Evolutionary conservation across 805 yeast genomes (phyloP), one percentile per base, ranked within the genome.

Genomic region (Wickerhamiella lipophila): DNA sequence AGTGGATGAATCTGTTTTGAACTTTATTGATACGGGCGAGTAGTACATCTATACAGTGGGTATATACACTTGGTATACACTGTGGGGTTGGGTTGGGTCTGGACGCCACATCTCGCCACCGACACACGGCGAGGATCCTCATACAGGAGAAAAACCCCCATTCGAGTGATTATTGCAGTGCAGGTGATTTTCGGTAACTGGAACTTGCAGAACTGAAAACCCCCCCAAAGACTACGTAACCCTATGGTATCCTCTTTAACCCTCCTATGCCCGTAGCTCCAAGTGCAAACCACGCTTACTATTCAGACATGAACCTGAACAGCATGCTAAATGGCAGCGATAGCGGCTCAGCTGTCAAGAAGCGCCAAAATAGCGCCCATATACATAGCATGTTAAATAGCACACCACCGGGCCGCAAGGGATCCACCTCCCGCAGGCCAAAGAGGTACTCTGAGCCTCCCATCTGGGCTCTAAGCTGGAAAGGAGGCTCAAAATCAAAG

Each of bases 241-340:
- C 32, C n/a, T 11, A 11, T 29, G 13, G 11, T 29, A n/a, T n/a
- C n/a, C 11, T 32, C 15, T 15, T 15, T 32, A 15, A 3, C 38
- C 19, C 6, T 32, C 5, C 19, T 6, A 32, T 16, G 21, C 38
- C 38, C 11, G 15, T n/a, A 15, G 19, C 38, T 32, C 38, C 38
- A 7, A 15, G 21, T 32, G 38, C 38, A 16, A 32, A 32, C 38
- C 19, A 32, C 38, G 38, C 38, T 32, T 32, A 32, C 38, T 32
- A 38, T 38, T 38, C 27, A 38, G 25, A 15, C 43, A 44, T 44
- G 47, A 44, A 44, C 41, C 41, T 44, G 22, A 34, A 44, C 32
- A 22, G 32, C n/a, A 44, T 44, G 47, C 41, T 44, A 2, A 44
- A 44, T 25, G 47, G 47, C 40, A 29, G 36, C 11, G 47, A 25